Base-by-base conservation (phyloP, 768 basidiomycete species). In the Serendipita indica region DNA sequence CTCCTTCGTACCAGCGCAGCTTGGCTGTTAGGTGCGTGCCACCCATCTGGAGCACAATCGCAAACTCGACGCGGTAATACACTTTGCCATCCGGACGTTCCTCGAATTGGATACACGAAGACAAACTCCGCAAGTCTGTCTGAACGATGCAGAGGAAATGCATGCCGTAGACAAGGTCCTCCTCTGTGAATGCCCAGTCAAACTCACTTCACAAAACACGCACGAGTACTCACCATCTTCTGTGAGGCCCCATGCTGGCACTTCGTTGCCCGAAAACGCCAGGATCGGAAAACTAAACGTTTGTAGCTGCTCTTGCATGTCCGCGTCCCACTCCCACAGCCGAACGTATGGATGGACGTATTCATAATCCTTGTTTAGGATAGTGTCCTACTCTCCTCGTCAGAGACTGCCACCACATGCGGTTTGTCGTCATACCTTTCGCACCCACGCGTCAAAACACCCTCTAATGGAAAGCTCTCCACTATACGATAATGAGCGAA, bases 1-100 rank as follows among this genome's bases (percentile, higher is more conserved):
- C 57, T 10, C 30, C 30, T 37, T 58, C 57, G 3, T 58, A 18
- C 57, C 57, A 58, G 13, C 27, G 34, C 4, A 58, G 34, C 22
- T 39, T 33, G 10, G 57, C 57, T 16, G 27, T 30, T 25, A 58
- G 34, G 0, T 18, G 18, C 12, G 57, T 58, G 5, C 18, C 25
- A 1, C 57, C 57, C 16, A 58, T 30, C 3, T n/a, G 39, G 13
- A 58, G 35, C n/a, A 28, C 33, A 27, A 58, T 37, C 13, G 22
- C 22, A 28, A 37, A 37, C 30, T 39, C 18, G 30, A 25, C 28
- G 20, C 33, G 33, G 33, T 37, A 58, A 37, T 58, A 58, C n/a
- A n/a, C n/a, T 22, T n/a, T 3, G 16, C 57, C 57, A 27, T 58
- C 18, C 25, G 20, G 7, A 18, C 57, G 33, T 4, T 43, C 39